Evolutionary conservation across 495 filamentous ascomycete genomes (phyloP).

Genomic region (Astrocystis sublimbata): DNA sequence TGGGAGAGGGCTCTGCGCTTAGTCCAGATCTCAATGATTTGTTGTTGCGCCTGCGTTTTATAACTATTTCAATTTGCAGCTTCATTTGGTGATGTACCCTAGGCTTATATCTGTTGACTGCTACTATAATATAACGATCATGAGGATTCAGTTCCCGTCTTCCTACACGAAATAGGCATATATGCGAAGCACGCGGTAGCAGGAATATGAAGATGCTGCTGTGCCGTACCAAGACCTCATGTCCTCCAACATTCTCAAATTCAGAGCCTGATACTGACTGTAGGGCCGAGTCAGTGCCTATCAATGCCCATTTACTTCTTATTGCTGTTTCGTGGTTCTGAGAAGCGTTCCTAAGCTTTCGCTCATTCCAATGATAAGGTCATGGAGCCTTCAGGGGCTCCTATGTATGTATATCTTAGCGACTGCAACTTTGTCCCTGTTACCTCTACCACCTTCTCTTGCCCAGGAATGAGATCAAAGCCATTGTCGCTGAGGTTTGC

Average conservation of each 20-base stretch:
- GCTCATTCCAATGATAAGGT: background rate
- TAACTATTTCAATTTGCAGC: too few species aligned
- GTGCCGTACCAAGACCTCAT: background rate
- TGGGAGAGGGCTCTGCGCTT: too few species aligned
- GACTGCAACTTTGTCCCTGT: slow-evolving; percentile 17
- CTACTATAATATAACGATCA: background rate
- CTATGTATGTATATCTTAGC: slow-evolving; percentile 32
- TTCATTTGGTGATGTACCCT: background rate
- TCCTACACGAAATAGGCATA: background rate
- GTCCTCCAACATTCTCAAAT: background rate
- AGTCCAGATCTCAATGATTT: too few species aligned
- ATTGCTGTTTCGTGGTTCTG: background rate
- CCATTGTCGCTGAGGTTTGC: slow-evolving; percentile 49
- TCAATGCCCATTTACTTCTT: background rate
- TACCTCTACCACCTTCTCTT: slow-evolving; percentile 34
- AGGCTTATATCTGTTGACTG: background rate
- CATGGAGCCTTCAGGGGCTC: slow-evolving; percentile 26
- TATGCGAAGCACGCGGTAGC: background rate
- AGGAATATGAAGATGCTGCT: background rate
- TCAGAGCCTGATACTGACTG: background rate
- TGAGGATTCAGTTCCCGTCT: background rate
- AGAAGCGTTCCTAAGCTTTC: background rate
- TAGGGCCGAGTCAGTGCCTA: background rate
- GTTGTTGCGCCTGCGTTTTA: too few species aligned
- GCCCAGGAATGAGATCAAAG: slow-evolving; percentile 49